Base-by-base conservation (phyloP, 768 basidiomycete genomes). In the Auricularia heimuer region DNA sequence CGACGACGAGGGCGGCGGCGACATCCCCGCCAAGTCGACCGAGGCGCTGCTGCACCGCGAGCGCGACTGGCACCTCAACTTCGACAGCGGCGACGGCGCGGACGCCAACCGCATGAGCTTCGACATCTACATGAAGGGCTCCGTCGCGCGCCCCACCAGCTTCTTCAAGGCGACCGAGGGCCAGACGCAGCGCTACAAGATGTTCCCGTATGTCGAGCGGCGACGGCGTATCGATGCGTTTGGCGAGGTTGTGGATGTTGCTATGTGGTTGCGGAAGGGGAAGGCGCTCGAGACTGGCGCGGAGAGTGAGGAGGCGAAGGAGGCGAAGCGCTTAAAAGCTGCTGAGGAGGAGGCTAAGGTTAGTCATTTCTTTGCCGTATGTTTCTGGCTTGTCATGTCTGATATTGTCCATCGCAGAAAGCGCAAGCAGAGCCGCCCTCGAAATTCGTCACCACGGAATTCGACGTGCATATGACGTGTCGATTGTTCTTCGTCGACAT, bases 121-220 rank as follows among this genome's bases (percentile, higher is more conserved):
- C 70, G 97, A 99, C 75, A 97, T 98, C 69, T 98, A 93, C 74
- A 82, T 98, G 67, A 97, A 96, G 47, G 47, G 47, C n/a, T 94
- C 96, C 67, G 91, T 94, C 58, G 87, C 90, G 34, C 89, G 90
- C 68, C 80, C 89, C 33, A 90, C 86, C 1, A 87, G 88, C 2
- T 94, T 94, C 77, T 96, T 94, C 81, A 94, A 93, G 74, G 88
- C 79, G 65, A 78, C 85, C 8, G 85, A 85, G 14, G 80, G 81
- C 10, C 87, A 89, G 68, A 78, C 82, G 16, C 91, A 90, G 68
- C 80, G 97, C 63, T 98, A 91, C 74, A 82, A 96, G 68, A 98
- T 98, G 94, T 98, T 98, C 77, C 97, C 97, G 0, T 94, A 93
- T 68, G 85, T 96, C 35, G 96, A 98, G 77, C 89, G 92, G 76